phyloP scores from a whole-genome alignment of 805 yeast species.

The Debaryomyces prosopidis region DNA sequence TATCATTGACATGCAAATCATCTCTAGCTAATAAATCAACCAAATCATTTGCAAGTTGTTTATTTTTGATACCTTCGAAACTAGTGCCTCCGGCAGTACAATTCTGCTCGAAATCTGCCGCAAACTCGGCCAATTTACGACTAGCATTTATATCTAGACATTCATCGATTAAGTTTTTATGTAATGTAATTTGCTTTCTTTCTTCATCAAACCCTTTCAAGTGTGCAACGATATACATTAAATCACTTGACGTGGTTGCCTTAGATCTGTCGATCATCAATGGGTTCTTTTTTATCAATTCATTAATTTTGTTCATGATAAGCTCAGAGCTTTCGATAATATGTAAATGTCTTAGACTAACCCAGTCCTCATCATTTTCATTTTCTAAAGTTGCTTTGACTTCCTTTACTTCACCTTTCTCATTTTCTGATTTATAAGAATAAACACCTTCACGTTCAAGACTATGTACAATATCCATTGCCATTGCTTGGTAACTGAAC shows the following conservation, averaged over 20 bases:
- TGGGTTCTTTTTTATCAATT: slow-evolving; percentile 71
- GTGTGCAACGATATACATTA: slow-evolving; percentile 73
- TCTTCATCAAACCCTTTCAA: slow-evolving; percentile 68
- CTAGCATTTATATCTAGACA: slow-evolving; percentile 61
- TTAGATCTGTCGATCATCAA: slow-evolving; percentile 67
- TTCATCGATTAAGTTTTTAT: slow-evolving; percentile 62
- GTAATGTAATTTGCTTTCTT: slow-evolving; percentile 58
- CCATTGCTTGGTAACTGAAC: slow-evolving; percentile 89
- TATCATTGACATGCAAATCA: slow-evolving; percentile 59
- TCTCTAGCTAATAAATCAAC: slow-evolving; percentile 53
- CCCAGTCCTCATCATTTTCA: slow-evolving; percentile 75
- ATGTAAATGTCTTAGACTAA: slow-evolving; percentile 67
- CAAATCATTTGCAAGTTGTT: slow-evolving; percentile 61
- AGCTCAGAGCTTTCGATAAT: slow-evolving; percentile 71
- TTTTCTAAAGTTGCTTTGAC: slow-evolving; percentile 46
- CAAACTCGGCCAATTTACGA: slow-evolving; percentile 58
- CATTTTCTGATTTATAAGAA: slow-evolving; percentile 57
- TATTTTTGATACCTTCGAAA: slow-evolving; percentile 63
- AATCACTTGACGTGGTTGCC: slow-evolving; percentile 66
- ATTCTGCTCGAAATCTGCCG: slow-evolving; percentile 85
- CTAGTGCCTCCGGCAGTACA: slow-evolving; percentile 72
- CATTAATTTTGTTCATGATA: slow-evolving; percentile 57
- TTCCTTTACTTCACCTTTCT: slow-evolving; percentile 36
- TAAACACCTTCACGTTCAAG: slow-evolving; percentile 46
- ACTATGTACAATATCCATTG: slow-evolving; percentile 64